Percentiles rank a stretch among this genome's conserved stretches.
Evolutionary conservation across 2,329 filamentous ascomycete genomes (phyloP).

Genomic region (Trichoderma guizhouense): DNA sequence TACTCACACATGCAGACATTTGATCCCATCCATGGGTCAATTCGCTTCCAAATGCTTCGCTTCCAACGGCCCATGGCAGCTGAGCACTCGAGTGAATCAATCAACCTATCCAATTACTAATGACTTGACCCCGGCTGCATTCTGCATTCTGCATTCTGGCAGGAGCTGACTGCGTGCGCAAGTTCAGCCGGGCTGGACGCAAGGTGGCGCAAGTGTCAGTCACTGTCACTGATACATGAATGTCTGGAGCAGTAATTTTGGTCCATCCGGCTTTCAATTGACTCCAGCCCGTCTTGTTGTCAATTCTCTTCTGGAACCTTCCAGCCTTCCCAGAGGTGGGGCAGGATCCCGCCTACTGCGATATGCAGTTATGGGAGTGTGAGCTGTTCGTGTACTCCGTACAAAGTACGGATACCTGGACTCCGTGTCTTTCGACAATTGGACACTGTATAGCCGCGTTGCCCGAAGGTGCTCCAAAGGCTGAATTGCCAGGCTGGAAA

Average conservation of each 20-base stretch:
- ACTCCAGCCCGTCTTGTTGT: background rate
- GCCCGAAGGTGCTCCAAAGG: background rate
- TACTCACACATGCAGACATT: background rate
- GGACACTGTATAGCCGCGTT: background rate
- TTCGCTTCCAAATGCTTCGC: background rate
- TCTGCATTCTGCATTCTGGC: background rate
- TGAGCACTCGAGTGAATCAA: background rate
- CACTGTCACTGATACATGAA: background rate
- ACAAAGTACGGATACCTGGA: background rate
- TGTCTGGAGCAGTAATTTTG: background rate
- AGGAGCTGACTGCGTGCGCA: background rate
- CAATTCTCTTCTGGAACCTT: constrained; percentile 39
- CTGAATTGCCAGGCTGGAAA: background rate
- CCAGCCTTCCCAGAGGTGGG: background rate
- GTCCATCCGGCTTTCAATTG: background rate
- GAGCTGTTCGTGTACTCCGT: background rate
- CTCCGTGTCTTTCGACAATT: background rate
- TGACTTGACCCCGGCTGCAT: background rate
- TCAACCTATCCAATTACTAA: background rate
- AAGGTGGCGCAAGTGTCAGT: background rate
- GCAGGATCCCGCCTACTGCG: background rate
- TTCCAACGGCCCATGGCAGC: background rate
- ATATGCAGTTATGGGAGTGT: background rate
- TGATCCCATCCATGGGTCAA: background rate
- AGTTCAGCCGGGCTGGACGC: background rate